A percentile compares a stretch with the other conserved stretches of the same genome.
phyloP scores from a whole-genome alignment of 2,329 filamentous ascomycete genomes.

The Dactylellina drechsleri region DNA sequence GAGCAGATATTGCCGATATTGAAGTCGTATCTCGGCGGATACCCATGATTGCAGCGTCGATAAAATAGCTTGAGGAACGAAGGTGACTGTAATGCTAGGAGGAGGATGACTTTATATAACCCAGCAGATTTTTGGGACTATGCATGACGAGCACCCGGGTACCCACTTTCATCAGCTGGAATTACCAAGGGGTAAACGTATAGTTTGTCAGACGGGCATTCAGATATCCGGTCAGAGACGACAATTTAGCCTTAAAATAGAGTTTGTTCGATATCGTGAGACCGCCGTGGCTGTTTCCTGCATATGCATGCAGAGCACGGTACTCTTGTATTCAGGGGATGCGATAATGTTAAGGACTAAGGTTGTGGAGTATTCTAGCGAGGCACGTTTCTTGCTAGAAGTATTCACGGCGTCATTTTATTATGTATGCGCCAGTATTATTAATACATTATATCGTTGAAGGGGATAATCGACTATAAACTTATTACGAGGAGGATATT shows the following conservation, averaged over 20 bases:
- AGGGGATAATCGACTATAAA: too few species aligned
- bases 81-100: too few species aligned
- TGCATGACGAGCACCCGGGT: too few species aligned
- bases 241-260: constrained; percentile 17
- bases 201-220: background rate
- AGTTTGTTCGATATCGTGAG: constrained; percentile 11
- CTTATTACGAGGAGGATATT: too few species aligned
- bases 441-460: too few species aligned
- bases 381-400: background rate
- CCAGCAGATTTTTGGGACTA: too few species aligned
- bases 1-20: background rate
- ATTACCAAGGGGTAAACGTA: background rate
- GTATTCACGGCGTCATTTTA: too few species aligned
- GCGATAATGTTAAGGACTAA: background rate
- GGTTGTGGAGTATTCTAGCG: background rate
- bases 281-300: constrained; percentile 44
- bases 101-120: too few species aligned
- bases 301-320: constrained; percentile 45
- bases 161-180: too few species aligned
- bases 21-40: background rate
- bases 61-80: too few species aligned
- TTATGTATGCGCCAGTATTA: too few species aligned
- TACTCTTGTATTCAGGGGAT: background rate
- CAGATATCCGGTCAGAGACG: background rate
- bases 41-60: too few species aligned